Evolutionary conservation across 768 basidiomycete genomes (phyloP), one percentile per base, ranked within the genome.

Genomic region (Sarcomyxa edulis): DNA sequence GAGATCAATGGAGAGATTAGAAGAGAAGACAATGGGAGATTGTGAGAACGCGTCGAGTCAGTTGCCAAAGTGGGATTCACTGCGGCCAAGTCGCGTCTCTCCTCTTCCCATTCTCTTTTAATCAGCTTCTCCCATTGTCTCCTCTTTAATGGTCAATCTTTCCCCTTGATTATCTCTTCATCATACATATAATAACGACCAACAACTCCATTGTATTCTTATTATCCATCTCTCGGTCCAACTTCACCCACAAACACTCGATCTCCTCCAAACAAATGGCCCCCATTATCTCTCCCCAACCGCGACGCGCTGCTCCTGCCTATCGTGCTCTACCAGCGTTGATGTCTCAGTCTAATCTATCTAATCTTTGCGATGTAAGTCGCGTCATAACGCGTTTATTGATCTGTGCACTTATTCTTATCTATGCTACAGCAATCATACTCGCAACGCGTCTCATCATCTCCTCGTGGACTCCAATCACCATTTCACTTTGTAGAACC

Each of bases 271-370:
- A 26, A 11, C 22, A 31, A 19, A 68, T 69, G 65, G 61, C 64
- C 46, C 49, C 66, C 55, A 68, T 74, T 56, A 43, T 67, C 51
- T 61, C 66, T 11, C 65, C 68, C 16, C 52, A 50, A 36, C 43
- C 47, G 35, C 28, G 44, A 3, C 48, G 37, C 42, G 35, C 41
- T 3, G 32, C 20, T 5, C 14, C 32, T 5, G 11, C 19, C 11
- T 14, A 15, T 11, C 14, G n/a, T 14, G 12, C 14, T 34, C 14
- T 15, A 34, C 6, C 14, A 16, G 19, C n/a, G 32, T 15, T 19
- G 20, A 34, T 34, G 32, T 19, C 32, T 5, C 18, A 8, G 16
- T 8, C 18, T 44, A 44, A 40, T n/a, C n/a, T n/a, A n/a, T n/a
- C n/a, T n/a, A n/a, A n/a, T n/a, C n/a, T n/a, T n/a, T n/a, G n/a